Evolutionary conservation across 495 filamentous ascomycete genomes (phyloP).

Genomic region (Pyrenula massariospora): DNA sequence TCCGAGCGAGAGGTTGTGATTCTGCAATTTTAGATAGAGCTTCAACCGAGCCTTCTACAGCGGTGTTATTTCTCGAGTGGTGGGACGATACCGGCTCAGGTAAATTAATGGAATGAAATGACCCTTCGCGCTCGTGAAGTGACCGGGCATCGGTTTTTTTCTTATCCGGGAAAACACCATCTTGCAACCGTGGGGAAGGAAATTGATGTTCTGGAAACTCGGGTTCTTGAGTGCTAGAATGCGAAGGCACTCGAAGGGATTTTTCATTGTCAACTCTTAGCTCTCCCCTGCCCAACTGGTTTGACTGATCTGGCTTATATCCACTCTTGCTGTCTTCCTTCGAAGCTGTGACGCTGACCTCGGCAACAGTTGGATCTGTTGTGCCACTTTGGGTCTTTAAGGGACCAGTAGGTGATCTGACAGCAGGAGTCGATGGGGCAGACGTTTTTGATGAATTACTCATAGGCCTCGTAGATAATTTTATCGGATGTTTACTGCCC

Average conservation of each 20-base stretch:
- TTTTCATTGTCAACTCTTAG: background rate
- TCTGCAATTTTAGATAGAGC: background rate
- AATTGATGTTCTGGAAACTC: background rate
- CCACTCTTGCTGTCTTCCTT: constrained; percentile 14
- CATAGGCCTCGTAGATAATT: constrained; percentile 41
- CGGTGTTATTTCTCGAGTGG: background rate
- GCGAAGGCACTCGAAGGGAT: background rate
- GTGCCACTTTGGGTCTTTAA: constrained; percentile 27
- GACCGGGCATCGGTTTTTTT: background rate
- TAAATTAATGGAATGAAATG: background rate
- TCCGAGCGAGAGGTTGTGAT: background rate
- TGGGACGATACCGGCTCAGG: background rate
- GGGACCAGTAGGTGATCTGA: constrained; percentile 25
- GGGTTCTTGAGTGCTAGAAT: background rate
- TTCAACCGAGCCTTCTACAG: background rate
- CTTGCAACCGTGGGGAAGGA: background rate
- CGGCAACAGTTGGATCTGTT: constrained; percentile 33
- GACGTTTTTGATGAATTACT: constrained; percentile 41
- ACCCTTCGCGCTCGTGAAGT: background rate
- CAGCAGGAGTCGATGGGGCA: constrained; percentile 25
- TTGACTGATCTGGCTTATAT: constrained; percentile 22
- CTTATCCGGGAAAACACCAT: background rate
- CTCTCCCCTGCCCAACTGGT: constrained; percentile 23
- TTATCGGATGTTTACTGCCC: constrained; percentile 32
- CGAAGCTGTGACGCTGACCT: constrained; percentile 42